phyloP scores from a whole-genome alignment of 2,329 filamentous ascomycete genomes.

The Neonectria ditissima region DNA sequence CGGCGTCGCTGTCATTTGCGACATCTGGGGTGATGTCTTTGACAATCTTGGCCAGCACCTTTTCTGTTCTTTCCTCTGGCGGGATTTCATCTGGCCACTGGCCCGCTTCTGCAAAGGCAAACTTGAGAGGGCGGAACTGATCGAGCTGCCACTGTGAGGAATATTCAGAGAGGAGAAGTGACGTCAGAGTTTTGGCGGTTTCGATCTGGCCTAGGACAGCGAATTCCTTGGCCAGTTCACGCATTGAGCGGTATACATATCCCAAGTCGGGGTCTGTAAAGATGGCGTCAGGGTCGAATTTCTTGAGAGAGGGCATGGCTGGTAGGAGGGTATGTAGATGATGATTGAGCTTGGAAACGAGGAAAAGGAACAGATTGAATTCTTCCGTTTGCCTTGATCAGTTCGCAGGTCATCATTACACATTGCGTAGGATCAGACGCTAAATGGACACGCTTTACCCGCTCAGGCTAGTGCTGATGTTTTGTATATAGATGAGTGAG shows the following conservation, averaged over 20 bases:
- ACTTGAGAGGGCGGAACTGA: conserved; percentile 13
- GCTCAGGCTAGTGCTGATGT: too few species aligned
- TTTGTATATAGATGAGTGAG: too few species aligned
- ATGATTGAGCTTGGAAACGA: too few species aligned
- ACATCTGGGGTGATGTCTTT: not conserved
- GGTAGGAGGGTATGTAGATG: not conserved
- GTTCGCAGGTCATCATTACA: too few species aligned
- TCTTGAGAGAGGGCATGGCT: conserved; percentile 9
- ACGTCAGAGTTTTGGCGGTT: conserved; percentile 26
- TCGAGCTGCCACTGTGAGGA: conserved; percentile 34
- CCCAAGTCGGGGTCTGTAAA: conserved; percentile 22
- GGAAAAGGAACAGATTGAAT: too few species aligned
- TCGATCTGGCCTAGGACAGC: conserved; percentile 33
- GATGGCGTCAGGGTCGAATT: conserved; percentile 25
- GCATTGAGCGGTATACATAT: conserved; percentile 24
- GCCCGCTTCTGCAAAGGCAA: conserved; percentile 32
- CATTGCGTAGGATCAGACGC: too few species aligned
- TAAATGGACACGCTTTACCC: too few species aligned
- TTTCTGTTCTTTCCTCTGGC: conserved; percentile 5
- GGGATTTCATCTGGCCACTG: conserved; percentile 35
- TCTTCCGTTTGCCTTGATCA: too few species aligned
- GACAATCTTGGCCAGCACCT: not conserved
- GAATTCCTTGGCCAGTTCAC: conserved; percentile 33
- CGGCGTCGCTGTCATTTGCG: too few species aligned
- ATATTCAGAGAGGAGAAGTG: conserved; percentile 34